These are phyloP conservation scores for Fusarium anguioides DNA, from an alignment of 2,329 filamentous ascomycete species.

Conservation along the genomic window DNA sequence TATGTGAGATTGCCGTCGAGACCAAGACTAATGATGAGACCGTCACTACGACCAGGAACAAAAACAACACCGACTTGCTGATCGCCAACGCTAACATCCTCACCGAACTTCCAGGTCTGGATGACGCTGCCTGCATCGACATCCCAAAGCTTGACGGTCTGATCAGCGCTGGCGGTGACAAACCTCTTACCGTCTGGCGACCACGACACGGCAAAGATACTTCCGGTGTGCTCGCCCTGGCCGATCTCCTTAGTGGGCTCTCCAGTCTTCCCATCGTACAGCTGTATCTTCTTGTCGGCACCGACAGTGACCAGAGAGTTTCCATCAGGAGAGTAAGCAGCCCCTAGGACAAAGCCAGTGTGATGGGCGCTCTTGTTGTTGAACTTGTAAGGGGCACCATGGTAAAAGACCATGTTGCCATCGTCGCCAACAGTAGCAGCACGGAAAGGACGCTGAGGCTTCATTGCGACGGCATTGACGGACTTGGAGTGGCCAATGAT, in stretches of 20 bases:
- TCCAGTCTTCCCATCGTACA: constrained; percentile 97
- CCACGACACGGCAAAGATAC: constrained; percentile 94
- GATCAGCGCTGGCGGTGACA: constrained; percentile 92
- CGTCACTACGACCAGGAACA: constrained; percentile 83
- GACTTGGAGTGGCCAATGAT: constrained; percentile 90
- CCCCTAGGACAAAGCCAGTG: constrained; percentile 87
- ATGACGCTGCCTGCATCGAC: constrained; percentile 79
- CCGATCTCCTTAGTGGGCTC: constrained; percentile 82
- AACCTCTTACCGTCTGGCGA: constrained; percentile 85
- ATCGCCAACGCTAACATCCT: constrained; percentile 78
- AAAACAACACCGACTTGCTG: constrained; percentile 97
- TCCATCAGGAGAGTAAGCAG: constrained; percentile 91
- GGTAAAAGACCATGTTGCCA: constrained; percentile 88
- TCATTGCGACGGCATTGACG: constrained; percentile 91
- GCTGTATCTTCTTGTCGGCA: constrained; percentile 90
- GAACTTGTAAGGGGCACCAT: constrained; percentile 96
- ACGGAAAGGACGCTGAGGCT: constrained; percentile 88
- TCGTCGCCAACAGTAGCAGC: constrained; percentile 94
- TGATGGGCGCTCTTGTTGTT: constrained; percentile 85
- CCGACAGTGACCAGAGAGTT: constrained; percentile 85
- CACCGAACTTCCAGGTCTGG: constrained; percentile 88
- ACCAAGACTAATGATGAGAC: constrained; percentile 89
- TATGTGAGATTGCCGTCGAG: constrained; percentile 92
- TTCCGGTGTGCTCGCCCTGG: constrained; percentile 88
- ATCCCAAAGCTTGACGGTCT: constrained; percentile 96